Evolutionary conservation across 2,329 filamentous ascomycete species (phyloP), one percentile per base, ranked within the genome.

Genomic region (Aspergillus brunneoviolaceus): DNA sequence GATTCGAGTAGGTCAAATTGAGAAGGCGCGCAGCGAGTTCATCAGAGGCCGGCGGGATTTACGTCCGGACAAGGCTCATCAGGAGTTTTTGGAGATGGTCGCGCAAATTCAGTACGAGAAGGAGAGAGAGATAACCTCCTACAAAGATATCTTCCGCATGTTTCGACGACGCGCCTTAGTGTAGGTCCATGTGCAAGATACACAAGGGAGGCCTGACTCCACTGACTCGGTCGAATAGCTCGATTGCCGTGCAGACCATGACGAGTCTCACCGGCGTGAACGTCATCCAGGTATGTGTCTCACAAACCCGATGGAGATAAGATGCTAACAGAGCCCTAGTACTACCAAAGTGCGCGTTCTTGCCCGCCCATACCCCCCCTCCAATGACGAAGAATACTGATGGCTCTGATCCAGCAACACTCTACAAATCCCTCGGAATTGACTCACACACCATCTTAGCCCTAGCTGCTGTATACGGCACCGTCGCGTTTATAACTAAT

Each of bases 231-330:
- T 47, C 29, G n/a, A 57, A 25, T 57, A 75, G 72, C 21, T 82
- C 80, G 1, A 82, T 85, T 65, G 80, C 80, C 2, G 84, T 85
- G 2, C 83, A 85, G 70, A 84, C 82, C 2, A 83, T 85, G 80
- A 85, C 83, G 0, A 80, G 77, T 63, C 66, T 85, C 45, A 85
- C 84, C 0, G 84, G 84, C 11, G 81, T 85, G 42, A 85, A 85
- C 65, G 83, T 85, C 1, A 85, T 86, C 42, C 83, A 81, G 68
- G 73, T 77, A 69, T 47, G 69, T 61, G 16, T 16, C 16, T 31
- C 12, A 11, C 31, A 7, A 35, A 5, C 33, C 33, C 12, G 33
- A 35, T 35, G 33, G 14, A 45, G 16, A 19, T 29, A 3, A 2
- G 33, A 23, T 42, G 11, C 42, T 51, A 23, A 49, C 48, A 16